Evolutionary conservation across 345 rosid genomes (phyloP).

Genomic region (Streptanthus diversifolius): DNA sequence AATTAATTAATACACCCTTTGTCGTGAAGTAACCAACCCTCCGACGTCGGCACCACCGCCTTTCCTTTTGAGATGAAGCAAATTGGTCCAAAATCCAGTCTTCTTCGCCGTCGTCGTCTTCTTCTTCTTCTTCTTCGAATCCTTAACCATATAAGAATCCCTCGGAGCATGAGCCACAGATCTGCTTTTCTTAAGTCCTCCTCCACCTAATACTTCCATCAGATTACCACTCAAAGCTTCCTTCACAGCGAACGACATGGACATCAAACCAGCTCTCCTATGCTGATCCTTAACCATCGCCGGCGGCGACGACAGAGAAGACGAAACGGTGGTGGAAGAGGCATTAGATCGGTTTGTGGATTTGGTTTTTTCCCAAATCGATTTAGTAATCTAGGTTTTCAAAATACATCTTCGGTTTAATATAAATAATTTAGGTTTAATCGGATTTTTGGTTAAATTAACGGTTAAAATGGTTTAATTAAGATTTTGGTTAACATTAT

Average conservation of each 20-base stretch:
- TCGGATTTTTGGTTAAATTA: too few species aligned
- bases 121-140: constrained; percentile 30
- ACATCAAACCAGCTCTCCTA: constrained; percentile 35
- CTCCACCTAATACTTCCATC: constrained; percentile 26
- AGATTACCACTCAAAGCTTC: constrained; percentile 19
- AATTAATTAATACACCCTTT: too few species aligned
- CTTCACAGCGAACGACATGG: constrained; percentile 41
- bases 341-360: constrained; percentile 10
- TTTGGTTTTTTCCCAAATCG: too few species aligned
- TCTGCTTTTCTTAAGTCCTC: too few species aligned
- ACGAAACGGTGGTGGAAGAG: constrained; percentile 13
- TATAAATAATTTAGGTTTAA: too few species aligned
- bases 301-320: constrained; percentile 3
- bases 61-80: constrained; percentile 49
- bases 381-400: too few species aligned
- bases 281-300: constrained; percentile 28
- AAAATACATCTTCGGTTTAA: too few species aligned
- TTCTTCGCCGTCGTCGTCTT: constrained; percentile 16
- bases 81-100: constrained; percentile 63
- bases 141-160: constrained; percentile 28
- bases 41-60: too few species aligned
- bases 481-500: too few species aligned
- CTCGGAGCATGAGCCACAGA: constrained; percentile 52
- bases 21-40: too few species aligned
- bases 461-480: too few species aligned